phyloP scores from a whole-genome alignment of 164 flowering plant genomes.

The Nymphaea colorata region DNA sequence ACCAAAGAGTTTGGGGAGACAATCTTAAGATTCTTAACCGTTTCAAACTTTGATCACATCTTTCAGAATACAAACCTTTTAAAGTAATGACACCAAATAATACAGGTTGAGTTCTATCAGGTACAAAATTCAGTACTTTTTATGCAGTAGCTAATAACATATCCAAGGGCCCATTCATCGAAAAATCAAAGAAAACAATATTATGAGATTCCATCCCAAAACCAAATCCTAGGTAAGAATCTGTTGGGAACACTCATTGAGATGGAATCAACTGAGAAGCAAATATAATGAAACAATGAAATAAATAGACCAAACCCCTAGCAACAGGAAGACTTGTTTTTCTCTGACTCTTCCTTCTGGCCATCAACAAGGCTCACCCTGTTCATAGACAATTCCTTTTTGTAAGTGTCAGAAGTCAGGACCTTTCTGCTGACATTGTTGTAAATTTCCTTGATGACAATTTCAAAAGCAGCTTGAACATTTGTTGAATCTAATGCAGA shows the following conservation, averaged over 20 bases:
- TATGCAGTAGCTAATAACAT: neutral
- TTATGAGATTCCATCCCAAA: neutral
- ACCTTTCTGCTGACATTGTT: slow-evolving; percentile 26
- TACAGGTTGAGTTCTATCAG: neutral
- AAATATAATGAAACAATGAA: neutral
- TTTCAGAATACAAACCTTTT: neutral
- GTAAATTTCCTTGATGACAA: slow-evolving; percentile 25
- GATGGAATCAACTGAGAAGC: neutral
- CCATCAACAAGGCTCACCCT: slow-evolving; percentile 21
- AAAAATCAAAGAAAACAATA: neutral
- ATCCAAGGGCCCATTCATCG: neutral
- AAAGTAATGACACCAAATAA: neutral
- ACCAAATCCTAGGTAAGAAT: neutral
- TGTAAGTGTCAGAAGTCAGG: slow-evolving; percentile 24
- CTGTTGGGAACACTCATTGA: neutral
- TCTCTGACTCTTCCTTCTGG: slow-evolving; percentile 14
- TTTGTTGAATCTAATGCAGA: slow-evolving; percentile 30
- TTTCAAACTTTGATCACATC: neutral
- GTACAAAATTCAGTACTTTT: neutral
- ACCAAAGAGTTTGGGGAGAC: too few species aligned
- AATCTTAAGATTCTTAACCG: too few species aligned
- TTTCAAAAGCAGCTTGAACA: slow-evolving; percentile 24
- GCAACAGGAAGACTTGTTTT: neutral
- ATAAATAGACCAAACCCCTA: neutral
- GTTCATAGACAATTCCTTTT: slow-evolving; percentile 20